phyloP scores from a whole-genome alignment of 768 basidiomycete genomes.

The Terana coerulea region DNA sequence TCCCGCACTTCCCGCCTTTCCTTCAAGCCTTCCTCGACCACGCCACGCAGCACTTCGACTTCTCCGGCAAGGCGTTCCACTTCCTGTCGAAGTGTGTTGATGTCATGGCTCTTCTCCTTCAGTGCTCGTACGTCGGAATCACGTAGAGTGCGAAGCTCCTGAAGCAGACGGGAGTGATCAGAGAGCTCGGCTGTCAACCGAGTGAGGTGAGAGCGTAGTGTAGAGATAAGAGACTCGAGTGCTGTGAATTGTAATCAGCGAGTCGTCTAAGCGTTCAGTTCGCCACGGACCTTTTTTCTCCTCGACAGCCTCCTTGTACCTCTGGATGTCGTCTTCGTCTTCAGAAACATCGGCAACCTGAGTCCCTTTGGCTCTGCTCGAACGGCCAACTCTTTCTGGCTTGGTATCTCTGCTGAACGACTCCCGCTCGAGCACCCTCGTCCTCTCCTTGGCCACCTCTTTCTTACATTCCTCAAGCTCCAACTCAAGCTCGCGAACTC shows the following conservation, averaged over 20 bases:
- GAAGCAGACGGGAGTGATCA: conserved; percentile 67
- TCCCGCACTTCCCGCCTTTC: conserved; percentile 62
- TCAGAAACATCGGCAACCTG: conserved; percentile 14
- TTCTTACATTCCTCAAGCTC: conserved; percentile 82
- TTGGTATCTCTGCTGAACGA: conserved; percentile 25
- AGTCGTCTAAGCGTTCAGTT: neutral
- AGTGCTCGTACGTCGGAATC: conserved; percentile 59
- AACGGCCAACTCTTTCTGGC: neutral
- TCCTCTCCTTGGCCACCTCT: conserved; percentile 71
- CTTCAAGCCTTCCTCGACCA: conserved; percentile 83
- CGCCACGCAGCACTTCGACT: conserved; percentile 80
- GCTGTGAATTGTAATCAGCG: conserved; percentile 40
- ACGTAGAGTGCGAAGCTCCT: conserved; percentile 58
- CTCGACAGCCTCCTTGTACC: conserved; percentile 76
- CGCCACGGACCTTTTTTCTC: conserved; percentile 78
- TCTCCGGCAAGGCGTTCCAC: conserved; percentile 82
- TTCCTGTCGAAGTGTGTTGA: conserved; percentile 64
- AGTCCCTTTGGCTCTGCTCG: neutral
- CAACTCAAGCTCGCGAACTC: conserved; percentile 83
- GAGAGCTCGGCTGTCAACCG: conserved; percentile 78
- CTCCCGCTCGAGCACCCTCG: conserved; percentile 55
- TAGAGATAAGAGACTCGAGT: conserved; percentile 73
- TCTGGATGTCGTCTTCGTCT: conserved; percentile 23
- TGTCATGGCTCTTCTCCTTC: conserved; percentile 59
- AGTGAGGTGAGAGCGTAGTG: conserved; percentile 70